Evolutionary conservation across 441 rosid genomes (phyloP).

Genomic region (Rhodomyrtus psidioides): DNA sequence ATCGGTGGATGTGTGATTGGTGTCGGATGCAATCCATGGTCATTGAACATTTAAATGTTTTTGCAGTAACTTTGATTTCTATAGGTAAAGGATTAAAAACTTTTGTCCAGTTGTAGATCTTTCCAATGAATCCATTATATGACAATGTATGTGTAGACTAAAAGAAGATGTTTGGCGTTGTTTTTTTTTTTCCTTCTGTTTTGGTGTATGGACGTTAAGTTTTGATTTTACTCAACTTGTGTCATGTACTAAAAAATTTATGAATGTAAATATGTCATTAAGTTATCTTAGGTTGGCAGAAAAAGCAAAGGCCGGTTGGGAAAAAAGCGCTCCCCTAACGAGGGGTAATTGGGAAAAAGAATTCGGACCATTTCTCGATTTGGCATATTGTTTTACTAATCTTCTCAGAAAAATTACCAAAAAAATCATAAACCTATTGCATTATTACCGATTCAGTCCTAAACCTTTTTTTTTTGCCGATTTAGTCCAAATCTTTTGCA

Average conservation of each 20-base stretch:
- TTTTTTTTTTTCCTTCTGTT: not conserved
- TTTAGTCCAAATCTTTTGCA: too few relatives aligned
- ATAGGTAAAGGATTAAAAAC: not conserved
- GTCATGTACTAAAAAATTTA: not conserved
- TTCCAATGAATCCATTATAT: not conserved
- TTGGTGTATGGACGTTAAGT: not conserved
- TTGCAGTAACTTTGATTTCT: not conserved
- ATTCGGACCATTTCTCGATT: slow-evolving; percentile 30
- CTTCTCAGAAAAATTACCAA: too few relatives aligned
- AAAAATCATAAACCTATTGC: too few relatives aligned
- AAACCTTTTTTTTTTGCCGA: too few relatives aligned
- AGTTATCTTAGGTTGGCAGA: not conserved
- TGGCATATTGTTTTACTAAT: slow-evolving; percentile 25
- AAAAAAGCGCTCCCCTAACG: not conserved
- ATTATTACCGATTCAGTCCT: too few relatives aligned
- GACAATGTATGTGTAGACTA: not conserved
- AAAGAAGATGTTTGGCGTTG: not conserved
- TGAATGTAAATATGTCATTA: not conserved
- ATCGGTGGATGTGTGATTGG: not conserved
- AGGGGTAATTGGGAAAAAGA: not conserved
- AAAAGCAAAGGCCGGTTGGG: not conserved
- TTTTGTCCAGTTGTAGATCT: not conserved
- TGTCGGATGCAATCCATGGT: not conserved
- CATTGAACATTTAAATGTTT: not conserved
- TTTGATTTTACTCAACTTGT: not conserved